phyloP scores from a whole-genome alignment of 2,329 filamentous ascomycete species.

The Dendryphion nanum region DNA sequence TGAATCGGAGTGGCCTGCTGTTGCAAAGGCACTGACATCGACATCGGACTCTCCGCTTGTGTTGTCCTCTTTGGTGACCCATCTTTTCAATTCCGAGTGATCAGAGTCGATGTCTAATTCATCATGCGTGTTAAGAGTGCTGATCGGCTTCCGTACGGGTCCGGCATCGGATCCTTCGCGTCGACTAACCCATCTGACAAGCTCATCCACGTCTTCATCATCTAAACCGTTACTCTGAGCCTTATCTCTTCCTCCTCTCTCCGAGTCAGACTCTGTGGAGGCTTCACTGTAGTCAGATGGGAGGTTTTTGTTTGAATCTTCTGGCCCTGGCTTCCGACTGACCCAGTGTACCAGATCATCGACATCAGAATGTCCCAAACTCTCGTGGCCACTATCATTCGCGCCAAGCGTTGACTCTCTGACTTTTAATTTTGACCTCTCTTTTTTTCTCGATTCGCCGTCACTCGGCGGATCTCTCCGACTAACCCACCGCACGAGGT shows the following conservation, averaged over 20 bases:
- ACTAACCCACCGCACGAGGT: conserved; percentile 34
- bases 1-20: background rate
- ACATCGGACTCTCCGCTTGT: conserved; percentile 24
- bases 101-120: conserved; percentile 18
- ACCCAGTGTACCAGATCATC: conserved; percentile 30
- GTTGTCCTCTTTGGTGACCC: conserved; percentile 11
- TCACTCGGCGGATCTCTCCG: conserved; percentile 27
- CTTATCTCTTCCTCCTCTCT: conserved; percentile 5
- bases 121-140: background rate
- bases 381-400: conserved; percentile 23
- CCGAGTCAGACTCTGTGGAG: conserved; percentile 30
- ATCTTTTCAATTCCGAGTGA: conserved; percentile 20
- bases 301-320: conserved; percentile 1
- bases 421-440: background rate
- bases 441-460: conserved; percentile 15
- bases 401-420: background rate
- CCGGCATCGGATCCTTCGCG: conserved; percentile 21
- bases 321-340: conserved; percentile 12
- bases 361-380: conserved; percentile 28
- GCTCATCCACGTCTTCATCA: conserved; percentile 20
- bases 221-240: conserved; percentile 9
- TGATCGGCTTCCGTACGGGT: conserved; percentile 11
- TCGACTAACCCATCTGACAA: conserved; percentile 24
- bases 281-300: conserved; percentile 20
- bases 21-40: conserved; percentile 2